Base-by-base conservation (phyloP, 163 green algal genomes). In the Coccomyxa subellipsoidea region DNA sequence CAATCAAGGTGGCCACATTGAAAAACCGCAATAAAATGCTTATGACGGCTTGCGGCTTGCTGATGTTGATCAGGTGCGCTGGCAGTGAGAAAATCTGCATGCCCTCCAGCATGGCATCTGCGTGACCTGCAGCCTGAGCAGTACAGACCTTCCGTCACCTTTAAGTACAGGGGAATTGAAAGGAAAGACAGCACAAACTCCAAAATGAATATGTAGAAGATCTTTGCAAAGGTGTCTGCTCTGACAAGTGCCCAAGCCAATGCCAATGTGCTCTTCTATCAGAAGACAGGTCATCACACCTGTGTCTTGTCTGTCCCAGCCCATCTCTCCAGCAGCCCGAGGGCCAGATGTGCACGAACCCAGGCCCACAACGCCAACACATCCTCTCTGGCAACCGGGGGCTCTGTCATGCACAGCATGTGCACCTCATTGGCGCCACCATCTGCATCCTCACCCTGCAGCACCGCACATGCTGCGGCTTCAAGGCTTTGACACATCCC, bases 361-460 rank as follows among this genome's bases (percentile, higher is more conserved):
- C 80, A 84, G 18, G 40, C 71, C 80, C 80, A 84, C 34, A 84
- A 38, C 27, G 80, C 80, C 15, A 36, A 32, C 27, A 53, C 70
- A 31, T 39, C 71, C 38, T 79, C 70, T 18, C 9, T 29, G 18
- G 47, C 69, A 8, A 32, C 37, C 53, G 81, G 81, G 15, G 75
- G 75, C 54, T 85, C 75, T 27, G 54, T 40, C 35, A 81, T 75
- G 35, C 81, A 85, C 37, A 85, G 75, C 81, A 78, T 37, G 27
- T 81, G 54, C 18, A 39, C 81, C n/a, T 78, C 75, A 69, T 85
- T 53, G 27, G 47, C 27, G 32, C 77, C 39, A 8, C 15, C 18
- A 70, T 40, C 59, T 21, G 53, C 39, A 18, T 80, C 39, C n/a
- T 12, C 47, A 66, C 21, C 66, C 66, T 73, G 66, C 66, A 73